Evolutionary conservation across 225 moss, liverwort and hornwort species (phyloP).

Genomic region (Climacium dendroides): DNA sequence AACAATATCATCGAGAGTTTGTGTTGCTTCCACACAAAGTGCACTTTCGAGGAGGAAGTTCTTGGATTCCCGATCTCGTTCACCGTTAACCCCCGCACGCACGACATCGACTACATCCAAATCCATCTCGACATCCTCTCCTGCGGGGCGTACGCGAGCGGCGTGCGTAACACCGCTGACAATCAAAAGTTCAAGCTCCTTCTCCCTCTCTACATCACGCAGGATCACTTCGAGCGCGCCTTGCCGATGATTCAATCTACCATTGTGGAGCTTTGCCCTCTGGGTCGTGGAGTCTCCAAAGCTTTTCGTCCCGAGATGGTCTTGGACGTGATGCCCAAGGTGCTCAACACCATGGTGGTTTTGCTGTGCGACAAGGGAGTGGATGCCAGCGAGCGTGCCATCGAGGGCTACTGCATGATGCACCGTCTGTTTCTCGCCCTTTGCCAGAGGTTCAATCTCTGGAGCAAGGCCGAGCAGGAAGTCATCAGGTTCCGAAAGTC

Average conservation of each 20-base stretch:
- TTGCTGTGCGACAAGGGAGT: neutral
- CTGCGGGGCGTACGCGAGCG: neutral
- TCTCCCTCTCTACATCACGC: neutral
- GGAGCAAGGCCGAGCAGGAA: neutral
- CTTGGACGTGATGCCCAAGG: conserved; percentile 1
- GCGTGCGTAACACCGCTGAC: neutral
- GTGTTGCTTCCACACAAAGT: neutral
- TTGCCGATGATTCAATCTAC: neutral
- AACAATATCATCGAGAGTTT: neutral
- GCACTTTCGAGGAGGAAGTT: neutral
- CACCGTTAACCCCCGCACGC: neutral
- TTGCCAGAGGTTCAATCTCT: neutral
- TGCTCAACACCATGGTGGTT: neutral
- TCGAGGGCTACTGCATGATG: conserved; percentile 2
- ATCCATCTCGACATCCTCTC: neutral
- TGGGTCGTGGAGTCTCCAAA: neutral
- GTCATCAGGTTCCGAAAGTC: neutral
- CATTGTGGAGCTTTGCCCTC: neutral
- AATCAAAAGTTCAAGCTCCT: neutral
- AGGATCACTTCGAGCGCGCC: neutral
- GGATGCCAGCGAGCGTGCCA: neutral
- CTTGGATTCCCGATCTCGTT: neutral
- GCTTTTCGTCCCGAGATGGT: neutral
- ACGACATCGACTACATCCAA: neutral
- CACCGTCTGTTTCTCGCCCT: neutral